These are phyloP conservation scores for Calycina herbarum DNA, from an alignment of 2,329 filamentous ascomycete species.

Conservation along the genomic window DNA sequence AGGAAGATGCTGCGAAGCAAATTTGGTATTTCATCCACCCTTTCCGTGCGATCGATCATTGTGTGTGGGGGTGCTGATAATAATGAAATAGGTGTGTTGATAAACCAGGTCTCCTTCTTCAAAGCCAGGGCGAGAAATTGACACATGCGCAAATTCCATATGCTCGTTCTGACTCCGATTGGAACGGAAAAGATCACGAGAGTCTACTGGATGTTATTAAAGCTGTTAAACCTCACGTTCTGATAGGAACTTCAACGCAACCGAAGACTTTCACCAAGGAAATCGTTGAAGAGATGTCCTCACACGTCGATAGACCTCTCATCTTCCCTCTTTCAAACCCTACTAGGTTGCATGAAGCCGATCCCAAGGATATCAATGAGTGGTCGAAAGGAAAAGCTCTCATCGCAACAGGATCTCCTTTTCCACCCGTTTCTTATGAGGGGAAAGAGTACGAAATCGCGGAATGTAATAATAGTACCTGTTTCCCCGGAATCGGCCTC, in stretches of 20 bases:
- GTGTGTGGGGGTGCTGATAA: conserved; percentile 8
- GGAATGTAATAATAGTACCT: conserved; percentile 87
- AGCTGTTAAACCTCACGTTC: conserved; percentile 72
- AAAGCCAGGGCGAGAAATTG: conserved; percentile 58
- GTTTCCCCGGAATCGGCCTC: conserved; percentile 83
- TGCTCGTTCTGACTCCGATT: conserved; percentile 63
- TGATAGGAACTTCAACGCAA: conserved; percentile 81
- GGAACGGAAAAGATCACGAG: conserved; percentile 55
- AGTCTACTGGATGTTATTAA: conserved; percentile 68
- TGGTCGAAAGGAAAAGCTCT: conserved; percentile 80
- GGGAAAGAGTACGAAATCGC: conserved; percentile 55
- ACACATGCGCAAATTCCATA: conserved; percentile 68
- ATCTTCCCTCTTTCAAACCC: conserved; percentile 84
- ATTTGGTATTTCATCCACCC: conserved; percentile 62
- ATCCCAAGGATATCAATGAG: conserved; percentile 70
- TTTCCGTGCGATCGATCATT: background rate
- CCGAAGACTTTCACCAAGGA: conserved; percentile 74
- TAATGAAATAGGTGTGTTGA: conserved; percentile 66
- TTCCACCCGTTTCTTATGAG: conserved; percentile 67
- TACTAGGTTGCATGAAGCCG: conserved; percentile 79
- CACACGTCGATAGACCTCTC: conserved; percentile 70
- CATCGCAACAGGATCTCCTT: conserved; percentile 82
- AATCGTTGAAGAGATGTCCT: conserved; percentile 72
- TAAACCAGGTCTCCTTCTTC: conserved; percentile 74
- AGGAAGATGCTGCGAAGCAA: conserved; percentile 73